Percentiles rank a stretch among this genome's conserved stretches.
phyloP scores from a whole-genome alignment of 345 rosid species.

The Clausena lansium region DNA sequence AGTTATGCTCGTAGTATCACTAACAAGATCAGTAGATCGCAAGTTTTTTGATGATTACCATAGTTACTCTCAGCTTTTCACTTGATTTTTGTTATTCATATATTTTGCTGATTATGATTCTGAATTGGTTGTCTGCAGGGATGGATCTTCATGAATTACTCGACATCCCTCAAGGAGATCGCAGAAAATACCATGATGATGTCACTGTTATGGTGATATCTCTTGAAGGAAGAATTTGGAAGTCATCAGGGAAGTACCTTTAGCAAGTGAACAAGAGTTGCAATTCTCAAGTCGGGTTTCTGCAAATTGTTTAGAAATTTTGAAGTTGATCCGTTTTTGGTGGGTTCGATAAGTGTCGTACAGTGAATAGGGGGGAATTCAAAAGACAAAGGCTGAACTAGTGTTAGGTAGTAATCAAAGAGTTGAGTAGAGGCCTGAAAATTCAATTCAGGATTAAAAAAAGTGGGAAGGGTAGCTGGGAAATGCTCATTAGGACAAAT shows the following conservation, averaged over 20 bases:
- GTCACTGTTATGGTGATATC: conserved; percentile 96
- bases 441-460: conserved; percentile 23
- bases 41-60: not conserved
- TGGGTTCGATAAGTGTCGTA: conserved; percentile 14
- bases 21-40: not conserved
- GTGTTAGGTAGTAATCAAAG: conserved; percentile 35
- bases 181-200: conserved; percentile 95
- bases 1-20: not conserved
- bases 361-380: conserved; percentile 19
- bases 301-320: conserved; percentile 15
- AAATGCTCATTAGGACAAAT: conserved; percentile 30
- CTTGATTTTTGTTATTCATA: not conserved
- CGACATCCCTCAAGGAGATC: conserved; percentile 95
- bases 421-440: conserved; percentile 33
- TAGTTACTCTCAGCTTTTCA: conserved; percentile 1
- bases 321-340: conserved; percentile 39
- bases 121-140: conserved; percentile 42
- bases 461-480: conserved; percentile 17
- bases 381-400: conserved; percentile 25
- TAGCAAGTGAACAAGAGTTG: conserved; percentile 22
- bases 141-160: conserved; percentile 89
- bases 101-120: not conserved
- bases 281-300: not conserved
- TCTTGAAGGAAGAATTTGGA: conserved; percentile 97
- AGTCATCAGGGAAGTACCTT: conserved; percentile 92